Evolutionary conservation across 208 protist genomes (phyloP).

Genomic region (Leishmania lainsoni): DNA sequence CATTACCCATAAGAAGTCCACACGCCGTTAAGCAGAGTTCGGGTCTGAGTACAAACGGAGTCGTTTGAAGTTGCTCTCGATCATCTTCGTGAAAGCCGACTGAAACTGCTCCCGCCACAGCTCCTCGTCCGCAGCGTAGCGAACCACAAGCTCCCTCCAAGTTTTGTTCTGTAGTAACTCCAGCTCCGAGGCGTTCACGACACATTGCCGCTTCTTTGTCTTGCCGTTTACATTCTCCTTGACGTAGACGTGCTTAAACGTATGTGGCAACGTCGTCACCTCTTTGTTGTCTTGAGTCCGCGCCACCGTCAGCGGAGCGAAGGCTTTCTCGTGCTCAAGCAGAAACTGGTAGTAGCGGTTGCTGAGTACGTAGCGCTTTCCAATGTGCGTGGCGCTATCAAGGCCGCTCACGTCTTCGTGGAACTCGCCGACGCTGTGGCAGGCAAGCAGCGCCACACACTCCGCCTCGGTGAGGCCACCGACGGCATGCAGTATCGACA

Average conservation of each 20-base stretch:
- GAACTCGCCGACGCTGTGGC: constrained; percentile 86
- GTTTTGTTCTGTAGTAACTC: constrained; percentile 59
- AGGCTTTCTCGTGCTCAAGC: constrained; percentile 65
- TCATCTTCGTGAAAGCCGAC: constrained; percentile 80
- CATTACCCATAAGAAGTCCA: not conserved
- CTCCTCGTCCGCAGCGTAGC: constrained; percentile 62
- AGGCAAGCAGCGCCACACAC: constrained; percentile 83
- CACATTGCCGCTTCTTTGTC: constrained; percentile 43
- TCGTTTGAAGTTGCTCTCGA: constrained; percentile 78
- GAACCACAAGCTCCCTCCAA: constrained; percentile 56
- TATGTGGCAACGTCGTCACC: constrained; percentile 55
- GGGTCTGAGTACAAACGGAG: constrained; percentile 70
- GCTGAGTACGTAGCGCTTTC: constrained; percentile 69
- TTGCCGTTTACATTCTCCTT: constrained; percentile 32
- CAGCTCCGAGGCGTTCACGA: constrained; percentile 66
- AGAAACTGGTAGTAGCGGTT: constrained; percentile 83
- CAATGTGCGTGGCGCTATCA: constrained; percentile 68
- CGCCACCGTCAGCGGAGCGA: constrained; percentile 53
- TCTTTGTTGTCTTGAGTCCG: constrained; percentile 79
- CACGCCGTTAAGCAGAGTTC: constrained; percentile 11
- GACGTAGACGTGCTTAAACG: constrained; percentile 57
- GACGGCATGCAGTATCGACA: constrained; percentile 59
- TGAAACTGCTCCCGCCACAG: constrained; percentile 68
- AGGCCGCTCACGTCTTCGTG: constrained; percentile 85
- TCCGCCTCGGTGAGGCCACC: constrained; percentile 78